Evolutionary conservation across 345 rosid species (phyloP), one percentile per base, ranked within the genome.

Genomic region (Firmiana major): DNA sequence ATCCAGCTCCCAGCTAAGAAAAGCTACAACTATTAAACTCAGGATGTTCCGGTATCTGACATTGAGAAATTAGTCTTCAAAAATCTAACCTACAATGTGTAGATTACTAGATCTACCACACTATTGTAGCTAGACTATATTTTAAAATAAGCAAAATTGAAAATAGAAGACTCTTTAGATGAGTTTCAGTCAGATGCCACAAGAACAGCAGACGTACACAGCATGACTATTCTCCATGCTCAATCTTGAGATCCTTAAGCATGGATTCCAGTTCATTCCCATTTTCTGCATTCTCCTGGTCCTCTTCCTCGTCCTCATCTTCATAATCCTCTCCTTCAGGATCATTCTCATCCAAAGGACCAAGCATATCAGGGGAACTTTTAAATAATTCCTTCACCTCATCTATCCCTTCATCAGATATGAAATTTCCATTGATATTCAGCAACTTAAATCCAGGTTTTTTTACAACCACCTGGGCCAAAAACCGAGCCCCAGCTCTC

Each of bases 321-420:
- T 89, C 94, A 66, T 84, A 67, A 85, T 92, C 94, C 85, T 92
- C 91, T 53, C 97, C 97, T 81, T 85, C 90, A 22, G 89, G 89
- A 75, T 92, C 90, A 80, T 94, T 94, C 80, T 94, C 97, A 55
- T 92, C 97, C 72, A 92, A 81, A 3, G 89, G 87, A 71, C 90
- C 92, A 60, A 90, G 92, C 90, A 82, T 79, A 9, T 81, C 83
- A 59, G 81, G 83, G 63, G 53, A 87, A 24, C 84, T 84, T 84
- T 87, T 87, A 43, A 94, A 92, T 72, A 89, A 83, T 57, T 84
- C 93, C 82, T 84, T 88, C 46, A 94, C 84, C 85, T 94, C 97
- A 51, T 92, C 92, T 62, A 91, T 78, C 72, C 94, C 98, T 80
- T 94, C 94, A 42, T 94, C 97, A 3, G 97, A 88, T 76, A 94